Conservation (phyloP, 2,329 filamentous ascomycete genomes). For the Neopestalotiopsis rosae region DNA sequence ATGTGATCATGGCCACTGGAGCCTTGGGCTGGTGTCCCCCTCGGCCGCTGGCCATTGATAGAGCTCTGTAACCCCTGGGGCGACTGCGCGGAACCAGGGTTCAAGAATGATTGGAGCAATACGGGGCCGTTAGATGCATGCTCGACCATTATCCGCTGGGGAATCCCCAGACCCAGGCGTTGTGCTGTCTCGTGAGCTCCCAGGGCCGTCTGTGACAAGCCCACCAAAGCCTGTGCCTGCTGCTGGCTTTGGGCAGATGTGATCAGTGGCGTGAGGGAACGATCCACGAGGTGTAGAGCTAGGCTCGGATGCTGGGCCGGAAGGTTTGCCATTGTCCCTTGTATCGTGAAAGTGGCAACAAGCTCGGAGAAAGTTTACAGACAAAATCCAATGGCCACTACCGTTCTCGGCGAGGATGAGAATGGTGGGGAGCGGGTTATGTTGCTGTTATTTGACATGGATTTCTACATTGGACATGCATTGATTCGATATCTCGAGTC, state of each 20-base stretch:
- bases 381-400: too few species aligned
- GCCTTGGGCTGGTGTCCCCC: background rate
- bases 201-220: conserved; percentile 58
- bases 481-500: background rate
- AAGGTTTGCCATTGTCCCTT: conserved; percentile 43
- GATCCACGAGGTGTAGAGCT: conserved; percentile 62
- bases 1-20: background rate
- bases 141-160: conserved; percentile 65
- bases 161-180: conserved; percentile 57
- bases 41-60: background rate
- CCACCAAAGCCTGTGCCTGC: conserved; percentile 55
- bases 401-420: background rate
- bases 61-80: background rate
- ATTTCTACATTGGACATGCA: background rate
- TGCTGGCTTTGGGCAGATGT: conserved; percentile 52
- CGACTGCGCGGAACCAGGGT: conserved; percentile 18
- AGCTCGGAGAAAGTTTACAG: background rate
- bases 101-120: conserved; percentile 36
- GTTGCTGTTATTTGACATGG: background rate
- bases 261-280: conserved; percentile 61
- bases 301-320: conserved; percentile 57
- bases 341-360: background rate
- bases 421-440: background rate
- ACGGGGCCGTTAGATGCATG: conserved; percentile 45
- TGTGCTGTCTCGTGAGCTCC: conserved; percentile 57